Conservation (phyloP, 2,329 filamentous ascomycete species). For the Waltergamsia citrina region DNA sequence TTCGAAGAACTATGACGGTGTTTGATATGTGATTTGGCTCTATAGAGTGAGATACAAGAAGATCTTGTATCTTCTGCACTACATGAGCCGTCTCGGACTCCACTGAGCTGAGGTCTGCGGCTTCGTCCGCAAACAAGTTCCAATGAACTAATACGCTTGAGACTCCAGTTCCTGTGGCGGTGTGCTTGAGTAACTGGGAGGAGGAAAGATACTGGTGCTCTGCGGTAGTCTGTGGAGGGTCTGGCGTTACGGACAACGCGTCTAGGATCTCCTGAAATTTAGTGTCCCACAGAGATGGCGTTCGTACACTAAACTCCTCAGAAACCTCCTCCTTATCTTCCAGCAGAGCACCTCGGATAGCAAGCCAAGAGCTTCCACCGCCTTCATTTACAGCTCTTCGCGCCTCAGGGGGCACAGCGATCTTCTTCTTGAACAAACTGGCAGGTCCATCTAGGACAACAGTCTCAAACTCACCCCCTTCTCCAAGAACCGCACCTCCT, state of each 20-base stretch:
- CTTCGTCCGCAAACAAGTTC: constrained; percentile 23
- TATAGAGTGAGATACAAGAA: constrained; percentile 21
- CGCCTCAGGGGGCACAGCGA: constrained; percentile 49
- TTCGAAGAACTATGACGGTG: constrained; percentile 60
- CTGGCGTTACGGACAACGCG: neutral
- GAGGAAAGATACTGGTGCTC: too few species aligned
- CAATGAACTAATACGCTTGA: constrained; percentile 18
- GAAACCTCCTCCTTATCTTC: constrained; percentile 24
- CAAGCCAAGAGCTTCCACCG: constrained; percentile 69
- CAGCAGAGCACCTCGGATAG: constrained; percentile 47
- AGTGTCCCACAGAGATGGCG: constrained; percentile 58
- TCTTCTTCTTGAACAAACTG: constrained; percentile 61
- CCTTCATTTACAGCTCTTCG: constrained; percentile 52
- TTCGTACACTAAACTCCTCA: constrained; percentile 27
- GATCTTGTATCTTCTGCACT: constrained; percentile 31
- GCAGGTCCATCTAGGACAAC: constrained; percentile 73
- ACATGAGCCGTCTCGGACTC: constrained; percentile 38
- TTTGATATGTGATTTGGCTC: constrained; percentile 35
- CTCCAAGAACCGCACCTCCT: constrained; percentile 70
- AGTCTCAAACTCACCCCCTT: constrained; percentile 95
- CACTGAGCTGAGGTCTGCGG: constrained; percentile 20
- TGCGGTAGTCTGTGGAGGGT: too few species aligned
- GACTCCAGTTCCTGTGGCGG: neutral
- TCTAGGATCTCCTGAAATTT: constrained; percentile 35
- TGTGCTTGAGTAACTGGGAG: too few species aligned